phyloP scores from a whole-genome alignment of 2,329 filamentous ascomycete genomes.

The Hypoxylon sp. region DNA sequence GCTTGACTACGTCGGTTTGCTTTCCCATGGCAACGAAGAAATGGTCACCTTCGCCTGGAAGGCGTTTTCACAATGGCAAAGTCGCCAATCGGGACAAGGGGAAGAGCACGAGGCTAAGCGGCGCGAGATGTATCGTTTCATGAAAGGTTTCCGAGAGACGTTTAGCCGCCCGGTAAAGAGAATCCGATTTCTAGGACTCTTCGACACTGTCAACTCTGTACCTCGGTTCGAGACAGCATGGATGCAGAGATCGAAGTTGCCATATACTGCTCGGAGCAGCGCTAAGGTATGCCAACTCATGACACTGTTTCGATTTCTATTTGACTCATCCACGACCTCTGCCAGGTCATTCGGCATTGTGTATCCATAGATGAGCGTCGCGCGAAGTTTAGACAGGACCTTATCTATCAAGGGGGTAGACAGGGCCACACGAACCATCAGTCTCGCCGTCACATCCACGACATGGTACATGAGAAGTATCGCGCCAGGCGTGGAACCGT shows the following conservation, averaged over 20 bases:
- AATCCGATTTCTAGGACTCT: conserved; percentile 82
- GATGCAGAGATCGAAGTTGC: conserved; percentile 85
- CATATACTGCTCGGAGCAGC: conserved; percentile 71
- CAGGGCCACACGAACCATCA: conserved; percentile 33
- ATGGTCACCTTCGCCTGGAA: conserved; percentile 89
- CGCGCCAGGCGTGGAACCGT: conserved; percentile 45
- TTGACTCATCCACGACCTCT: neutral
- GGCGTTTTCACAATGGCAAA: conserved; percentile 80
- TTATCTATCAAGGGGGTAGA: conserved; percentile 67
- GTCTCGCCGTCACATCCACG: conserved; percentile 36
- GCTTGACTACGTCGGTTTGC: conserved; percentile 83
- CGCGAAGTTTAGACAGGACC: conserved; percentile 78
- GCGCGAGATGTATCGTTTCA: conserved; percentile 76
- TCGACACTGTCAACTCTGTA: conserved; percentile 86
- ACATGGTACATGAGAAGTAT: conserved; percentile 54
- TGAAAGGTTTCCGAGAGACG: conserved; percentile 84
- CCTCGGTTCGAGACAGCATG: conserved; percentile 80
- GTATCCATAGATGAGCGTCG: conserved; percentile 78
- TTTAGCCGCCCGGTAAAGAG: conserved; percentile 81
- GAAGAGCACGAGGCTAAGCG: conserved; percentile 63
- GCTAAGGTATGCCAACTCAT: conserved; percentile 55
- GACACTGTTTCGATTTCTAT: too few species aligned
- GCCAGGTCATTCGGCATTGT: conserved; percentile 72
- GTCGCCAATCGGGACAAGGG: conserved; percentile 61
- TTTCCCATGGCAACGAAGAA: conserved; percentile 86